Conservation (phyloP, 2,329 filamentous ascomycete genomes). For the Exophiala sideris region DNA sequence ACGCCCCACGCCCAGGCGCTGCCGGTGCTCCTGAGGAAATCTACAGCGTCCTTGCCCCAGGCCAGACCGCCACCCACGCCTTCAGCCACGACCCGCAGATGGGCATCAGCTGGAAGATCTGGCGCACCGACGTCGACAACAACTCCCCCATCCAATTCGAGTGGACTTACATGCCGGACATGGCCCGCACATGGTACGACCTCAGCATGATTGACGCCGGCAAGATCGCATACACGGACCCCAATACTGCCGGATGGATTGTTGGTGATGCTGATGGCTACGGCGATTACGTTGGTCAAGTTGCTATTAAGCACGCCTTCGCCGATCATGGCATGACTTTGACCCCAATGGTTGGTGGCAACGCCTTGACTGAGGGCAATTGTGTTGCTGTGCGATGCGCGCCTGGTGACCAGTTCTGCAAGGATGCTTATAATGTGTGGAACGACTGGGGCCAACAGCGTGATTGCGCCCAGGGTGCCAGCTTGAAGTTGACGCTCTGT, state of each 20-base stretch:
- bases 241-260: constrained; percentile 3
- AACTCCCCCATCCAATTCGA: constrained; percentile 14
- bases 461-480: constrained; percentile 9
- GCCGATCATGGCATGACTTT: constrained; percentile 12
- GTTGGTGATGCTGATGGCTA: constrained; percentile 8
- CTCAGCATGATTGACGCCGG: constrained; percentile 22
- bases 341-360: not conserved
- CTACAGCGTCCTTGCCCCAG: not conserved
- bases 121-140: constrained; percentile 11
- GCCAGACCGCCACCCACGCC: constrained; percentile 3
- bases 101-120: constrained; percentile 21
- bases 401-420: constrained; percentile 13
- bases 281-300: constrained; percentile 6
- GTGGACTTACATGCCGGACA: constrained; percentile 4
- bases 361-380: constrained; percentile 4
- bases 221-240: constrained; percentile 5
- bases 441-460: constrained; percentile 15
- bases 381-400: constrained; percentile 6
- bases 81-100: constrained; percentile 13
- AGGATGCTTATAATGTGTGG: constrained; percentile 12
- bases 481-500: constrained; percentile 15
- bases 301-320: constrained; percentile 13
- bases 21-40: constrained; percentile 13
- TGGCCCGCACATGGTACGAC: constrained; percentile 14
- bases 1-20: constrained; percentile 3